Conservation (phyloP, 331 rosid genomes). For the Prunus yedoensis region DNA sequence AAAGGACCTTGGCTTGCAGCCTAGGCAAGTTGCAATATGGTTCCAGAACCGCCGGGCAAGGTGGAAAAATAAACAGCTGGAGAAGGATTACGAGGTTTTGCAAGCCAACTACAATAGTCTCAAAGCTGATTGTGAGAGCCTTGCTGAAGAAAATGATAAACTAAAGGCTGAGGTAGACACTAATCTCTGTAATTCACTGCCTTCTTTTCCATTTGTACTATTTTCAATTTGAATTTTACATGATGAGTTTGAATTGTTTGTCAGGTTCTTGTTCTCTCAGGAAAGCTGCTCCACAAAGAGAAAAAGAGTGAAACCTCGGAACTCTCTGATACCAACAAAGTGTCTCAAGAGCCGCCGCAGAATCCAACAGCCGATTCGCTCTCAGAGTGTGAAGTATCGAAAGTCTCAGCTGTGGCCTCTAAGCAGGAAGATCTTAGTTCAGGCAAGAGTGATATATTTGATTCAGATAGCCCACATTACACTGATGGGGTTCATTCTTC, state of each 20-base stretch:
- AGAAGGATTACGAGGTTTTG: conserved; percentile 68
- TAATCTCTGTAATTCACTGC: background rate
- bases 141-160: conserved; percentile 62
- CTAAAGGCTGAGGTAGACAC: conserved; percentile 62
- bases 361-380: conserved; percentile 35
- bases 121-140: conserved; percentile 50
- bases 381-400: conserved; percentile 66
- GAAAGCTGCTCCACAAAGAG: conserved; percentile 47
- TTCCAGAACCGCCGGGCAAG: conserved; percentile 93
- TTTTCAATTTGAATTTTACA: background rate
- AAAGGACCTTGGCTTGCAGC: conserved; percentile 82
- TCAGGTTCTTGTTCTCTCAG: conserved; percentile 60
- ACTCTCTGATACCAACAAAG: conserved; percentile 37
- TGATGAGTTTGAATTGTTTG: background rate
- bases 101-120: conserved; percentile 52
- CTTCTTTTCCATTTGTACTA: background rate
- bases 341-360: conserved; percentile 26
- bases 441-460: conserved; percentile 68
- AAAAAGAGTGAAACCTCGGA: conserved; percentile 29
- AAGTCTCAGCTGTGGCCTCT: conserved; percentile 44
- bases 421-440: conserved; percentile 67
- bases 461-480: conserved; percentile 70
- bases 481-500: conserved; percentile 57
- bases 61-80: conserved; percentile 88
- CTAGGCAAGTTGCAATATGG: conserved; percentile 96